These are phyloP conservation scores for Trypanosomatidae sp. DNA, from an alignment of 208 protist species.

Conservation along the genomic window DNA sequence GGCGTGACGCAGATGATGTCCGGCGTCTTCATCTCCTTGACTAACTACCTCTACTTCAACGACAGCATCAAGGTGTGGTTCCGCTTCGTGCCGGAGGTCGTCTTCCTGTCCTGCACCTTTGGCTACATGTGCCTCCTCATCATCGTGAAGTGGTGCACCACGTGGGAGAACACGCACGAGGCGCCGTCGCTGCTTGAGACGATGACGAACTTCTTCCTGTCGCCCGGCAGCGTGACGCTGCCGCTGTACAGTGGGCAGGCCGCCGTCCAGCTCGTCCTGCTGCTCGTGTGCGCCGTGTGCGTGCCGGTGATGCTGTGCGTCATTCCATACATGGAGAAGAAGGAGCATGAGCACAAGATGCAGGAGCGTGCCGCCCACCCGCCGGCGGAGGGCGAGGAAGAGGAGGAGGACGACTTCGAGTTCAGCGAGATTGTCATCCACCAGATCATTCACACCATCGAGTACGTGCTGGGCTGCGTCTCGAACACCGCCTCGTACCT, in stretches of 20 bases:
- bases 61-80: conserved; percentile 83
- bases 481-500: conserved; percentile 99
- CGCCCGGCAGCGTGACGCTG: conserved; percentile 75
- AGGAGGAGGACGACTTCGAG: conserved; percentile 66
- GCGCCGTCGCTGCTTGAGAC: conserved; percentile 89
- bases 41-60: conserved; percentile 93
- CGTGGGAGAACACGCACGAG: conserved; percentile 88
- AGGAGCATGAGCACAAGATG: conserved; percentile 76
- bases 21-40: conserved; percentile 91
- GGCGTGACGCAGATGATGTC: conserved; percentile 97
- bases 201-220: conserved; percentile 95
- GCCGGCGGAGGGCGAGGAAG: conserved; percentile 28
- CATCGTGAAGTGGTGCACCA: conserved; percentile 96
- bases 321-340: conserved; percentile 90
- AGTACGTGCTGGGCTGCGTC: conserved; percentile 98
- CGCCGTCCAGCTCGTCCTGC: conserved; percentile 79
- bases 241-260: conserved; percentile 80
- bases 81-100: conserved; percentile 96
- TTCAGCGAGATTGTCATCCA: conserved; percentile 96
- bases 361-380: conserved; percentile 11
- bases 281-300: conserved; percentile 70
- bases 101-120: conserved; percentile 95
- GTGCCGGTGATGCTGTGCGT: conserved; percentile 87
- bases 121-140: conserved; percentile 98
- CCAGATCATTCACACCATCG: conserved; percentile 99